These are phyloP conservation scores for Cadophora gregata DNA, from an alignment of 2,329 filamentous ascomycete genomes.

Conservation along the genomic window DNA sequence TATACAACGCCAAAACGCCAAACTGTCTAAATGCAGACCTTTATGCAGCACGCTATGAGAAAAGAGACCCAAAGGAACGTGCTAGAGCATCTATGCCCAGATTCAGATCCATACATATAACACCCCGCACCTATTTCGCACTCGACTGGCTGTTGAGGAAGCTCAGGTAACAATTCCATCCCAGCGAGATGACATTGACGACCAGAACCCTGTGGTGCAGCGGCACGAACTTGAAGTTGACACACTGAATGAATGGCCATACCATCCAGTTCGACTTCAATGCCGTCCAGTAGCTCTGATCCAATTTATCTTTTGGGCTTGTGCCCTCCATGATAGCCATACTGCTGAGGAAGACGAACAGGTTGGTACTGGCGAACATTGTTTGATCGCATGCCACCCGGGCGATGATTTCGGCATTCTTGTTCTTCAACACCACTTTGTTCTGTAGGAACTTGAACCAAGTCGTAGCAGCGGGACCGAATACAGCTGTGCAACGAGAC, in stretches of 20 bases:
- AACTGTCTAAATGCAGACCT: constrained; percentile 15
- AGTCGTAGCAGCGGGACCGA: constrained; percentile 72
- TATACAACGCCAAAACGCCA: constrained; percentile 22
- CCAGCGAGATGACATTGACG: constrained; percentile 72
- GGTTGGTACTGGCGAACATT: constrained; percentile 68
- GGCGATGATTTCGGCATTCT: constrained; percentile 65
- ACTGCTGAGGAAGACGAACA: constrained; percentile 68
- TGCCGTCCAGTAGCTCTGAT: constrained; percentile 62
- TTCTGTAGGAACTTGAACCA: constrained; percentile 74
- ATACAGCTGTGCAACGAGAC: constrained; percentile 55
- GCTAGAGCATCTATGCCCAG: background rate
- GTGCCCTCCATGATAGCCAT: constrained; percentile 71
- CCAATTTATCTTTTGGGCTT: constrained; percentile 64
- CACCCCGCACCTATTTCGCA: background rate
- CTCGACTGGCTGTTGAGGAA: constrained; percentile 32
- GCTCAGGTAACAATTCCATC: constrained; percentile 53
- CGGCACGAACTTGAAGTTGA: constrained; percentile 75
- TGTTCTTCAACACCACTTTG: constrained; percentile 61
- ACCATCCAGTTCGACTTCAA: constrained; percentile 73
- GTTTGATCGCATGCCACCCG: constrained; percentile 70
- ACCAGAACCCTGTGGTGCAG: constrained; percentile 72
- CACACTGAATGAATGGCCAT: constrained; percentile 71
- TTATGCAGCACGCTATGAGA: constrained; percentile 10
- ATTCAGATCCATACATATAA: background rate
- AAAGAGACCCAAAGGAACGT: background rate